A percentile compares a stretch with the other conserved stretches of the same genome.
Conservation (phyloP, 805 yeast species). For the Yarrowia sp. region DNA sequence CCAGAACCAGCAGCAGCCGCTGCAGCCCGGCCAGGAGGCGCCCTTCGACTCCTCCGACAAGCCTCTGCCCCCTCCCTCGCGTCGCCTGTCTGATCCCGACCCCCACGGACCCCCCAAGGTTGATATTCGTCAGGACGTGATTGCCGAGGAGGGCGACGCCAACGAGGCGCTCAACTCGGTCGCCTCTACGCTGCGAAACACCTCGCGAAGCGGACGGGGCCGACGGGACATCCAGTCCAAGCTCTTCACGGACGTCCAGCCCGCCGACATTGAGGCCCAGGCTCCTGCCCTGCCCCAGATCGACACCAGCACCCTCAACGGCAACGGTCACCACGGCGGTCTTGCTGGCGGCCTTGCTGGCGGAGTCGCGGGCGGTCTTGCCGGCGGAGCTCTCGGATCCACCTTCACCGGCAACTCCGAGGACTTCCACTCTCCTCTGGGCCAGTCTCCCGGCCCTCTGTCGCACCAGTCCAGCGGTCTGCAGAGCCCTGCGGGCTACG, state of each 20-base stretch:
- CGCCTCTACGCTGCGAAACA: slow-evolving; percentile 37
- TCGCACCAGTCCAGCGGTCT: not conserved
- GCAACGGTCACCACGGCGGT: not conserved
- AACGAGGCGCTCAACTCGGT: slow-evolving; percentile 38
- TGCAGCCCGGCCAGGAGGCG: slow-evolving; percentile 5
- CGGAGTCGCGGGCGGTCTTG: not conserved
- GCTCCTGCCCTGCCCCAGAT: not conserved
- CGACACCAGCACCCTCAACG: slow-evolving; percentile 11
- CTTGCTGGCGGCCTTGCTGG: not conserved
- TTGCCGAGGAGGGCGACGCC: slow-evolving; percentile 34
- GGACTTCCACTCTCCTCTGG: slow-evolving; percentile 16
- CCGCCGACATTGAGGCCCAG: slow-evolving; percentile 30
- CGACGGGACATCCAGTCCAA: slow-evolving; percentile 38
- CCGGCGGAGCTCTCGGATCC: slow-evolving; percentile 9
- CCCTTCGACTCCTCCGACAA: not conserved
- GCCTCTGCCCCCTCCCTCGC: slow-evolving; percentile 21
- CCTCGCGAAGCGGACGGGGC: slow-evolving; percentile 36
- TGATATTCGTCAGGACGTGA: slow-evolving; percentile 33
- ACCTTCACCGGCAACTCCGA: slow-evolving; percentile 14
- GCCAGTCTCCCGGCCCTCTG: slow-evolving; percentile 5
- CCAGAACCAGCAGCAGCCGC: not conserved
- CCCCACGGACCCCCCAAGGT: slow-evolving; percentile 31
- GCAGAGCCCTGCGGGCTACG: slow-evolving; percentile 1
- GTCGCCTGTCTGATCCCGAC: slow-evolving; percentile 17
- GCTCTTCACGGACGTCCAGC: slow-evolving; percentile 35